These are phyloP conservation scores for Penicillium sp. DNA, from an alignment of 2,329 filamentous ascomycete genomes.

Conservation along the genomic window DNA sequence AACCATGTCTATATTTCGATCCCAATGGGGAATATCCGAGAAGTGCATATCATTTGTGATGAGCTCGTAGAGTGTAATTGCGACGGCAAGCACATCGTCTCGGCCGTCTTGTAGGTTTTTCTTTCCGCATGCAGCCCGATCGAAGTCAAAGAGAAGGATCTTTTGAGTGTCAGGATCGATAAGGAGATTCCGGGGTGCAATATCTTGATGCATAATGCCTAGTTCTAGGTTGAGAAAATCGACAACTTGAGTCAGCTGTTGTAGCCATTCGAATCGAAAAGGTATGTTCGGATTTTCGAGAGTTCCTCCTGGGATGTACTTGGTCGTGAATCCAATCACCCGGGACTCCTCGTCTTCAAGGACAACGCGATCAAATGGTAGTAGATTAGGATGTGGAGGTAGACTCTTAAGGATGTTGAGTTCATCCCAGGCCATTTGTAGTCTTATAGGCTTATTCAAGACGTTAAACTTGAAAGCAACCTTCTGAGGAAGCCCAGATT, in stretches of 20 bases:
- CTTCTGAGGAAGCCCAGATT: background rate
- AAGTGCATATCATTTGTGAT: constrained; percentile 26
- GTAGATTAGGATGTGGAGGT: constrained; percentile 27
- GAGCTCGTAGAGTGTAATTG: constrained; percentile 27
- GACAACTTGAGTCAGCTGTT: constrained; percentile 22
- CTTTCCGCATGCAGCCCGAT: constrained; percentile 18
- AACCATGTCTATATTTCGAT: constrained; percentile 21
- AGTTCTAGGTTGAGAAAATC: constrained; percentile 23
- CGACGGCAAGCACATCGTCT: too few relatives aligned
- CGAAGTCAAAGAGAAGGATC: constrained; percentile 26
- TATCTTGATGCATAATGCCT: constrained; percentile 33
- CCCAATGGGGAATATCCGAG: constrained; percentile 19
- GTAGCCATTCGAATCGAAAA: constrained; percentile 24
- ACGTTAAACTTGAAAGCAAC: constrained; percentile 21
- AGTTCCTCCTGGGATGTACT: constrained; percentile 23
- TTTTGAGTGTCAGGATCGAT: constrained; percentile 19
- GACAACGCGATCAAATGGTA: constrained; percentile 27
- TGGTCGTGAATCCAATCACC: constrained; percentile 27
- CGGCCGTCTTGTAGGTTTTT: constrained; percentile 14
- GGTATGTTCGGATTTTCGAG: constrained; percentile 21
- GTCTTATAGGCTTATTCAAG: constrained; percentile 9
- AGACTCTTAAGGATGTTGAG: constrained; percentile 24
- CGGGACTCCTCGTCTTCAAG: constrained; percentile 24
- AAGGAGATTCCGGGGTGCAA: constrained; percentile 29
- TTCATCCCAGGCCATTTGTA: constrained; percentile 25